Evolutionary conservation across 2,329 filamentous ascomycete species (phyloP), one percentile per base, ranked within the genome.

Genomic region (Fusarium succisae): DNA sequence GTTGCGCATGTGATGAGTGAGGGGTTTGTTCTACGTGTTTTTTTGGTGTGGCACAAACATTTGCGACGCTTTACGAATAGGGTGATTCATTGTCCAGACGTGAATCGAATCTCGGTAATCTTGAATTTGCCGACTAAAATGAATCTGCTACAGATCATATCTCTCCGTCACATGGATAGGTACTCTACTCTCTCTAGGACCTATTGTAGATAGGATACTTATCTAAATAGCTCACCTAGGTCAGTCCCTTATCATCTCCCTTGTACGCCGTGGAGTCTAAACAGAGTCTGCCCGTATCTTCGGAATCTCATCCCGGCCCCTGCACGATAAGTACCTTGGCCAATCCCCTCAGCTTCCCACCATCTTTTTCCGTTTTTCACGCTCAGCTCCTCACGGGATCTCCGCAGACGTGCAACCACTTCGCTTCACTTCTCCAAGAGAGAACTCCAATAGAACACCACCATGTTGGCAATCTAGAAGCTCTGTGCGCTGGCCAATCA

Each of bases 371-470:
- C 11, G 2, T 10, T 32, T 18, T 10, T 18, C 32, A 30, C 4
- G 3, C 47, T 64, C 65, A 57, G 35, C 58, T 73, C 70, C 71
- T 74, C 70, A 74, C 70, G 71, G 66, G 26, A 54, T 72, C 71
- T 72, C 71, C 71, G 62, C 71, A 65, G 57, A 51, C 30, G 6
- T 43, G 32, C 60, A 65, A 35, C 66, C 61, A 61, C 35, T 47
- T 35, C 65, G 22, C 20, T 26, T 43, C 32, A 44, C 57, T 58
- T 73, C 70, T 63, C 70, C 67, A 70, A 70, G 13, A 15, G 28
- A 8, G 30, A 53, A 70, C 67, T 58, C 66, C 66, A 73, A 73
- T 48, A 44, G 64, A 74, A 48, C 37, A 51, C 45, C 50, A 68
- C 65, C 59, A 72, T 62, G 13, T 47, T 50, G 30, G 24, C 6